phyloP scores from a whole-genome alignment of 2,329 filamentous ascomycete species.

The Nigrograna mackinnonii region DNA sequence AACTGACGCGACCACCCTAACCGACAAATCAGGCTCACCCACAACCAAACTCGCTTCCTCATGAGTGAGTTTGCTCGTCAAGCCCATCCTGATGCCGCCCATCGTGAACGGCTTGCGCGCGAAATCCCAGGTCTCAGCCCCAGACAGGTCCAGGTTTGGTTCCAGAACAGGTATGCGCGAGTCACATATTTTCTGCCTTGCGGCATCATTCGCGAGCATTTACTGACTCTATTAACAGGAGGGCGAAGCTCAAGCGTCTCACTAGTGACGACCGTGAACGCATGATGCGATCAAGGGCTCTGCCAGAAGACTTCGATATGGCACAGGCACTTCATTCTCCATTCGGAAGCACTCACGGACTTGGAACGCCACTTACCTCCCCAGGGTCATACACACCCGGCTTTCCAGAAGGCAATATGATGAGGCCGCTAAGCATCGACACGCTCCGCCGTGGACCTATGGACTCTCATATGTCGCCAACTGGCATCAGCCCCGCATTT shows the following conservation, averaged over 20 bases:
- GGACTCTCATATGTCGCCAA: constrained; percentile 69
- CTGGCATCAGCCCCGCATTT: constrained; percentile 69
- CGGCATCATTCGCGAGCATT: not conserved
- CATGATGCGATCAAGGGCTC: constrained; percentile 62
- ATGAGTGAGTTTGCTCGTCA: constrained; percentile 98
- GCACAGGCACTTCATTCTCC: constrained; percentile 61
- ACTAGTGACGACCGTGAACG: constrained; percentile 64
- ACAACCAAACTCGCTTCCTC: constrained; percentile 94
- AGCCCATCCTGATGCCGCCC: constrained; percentile 88
- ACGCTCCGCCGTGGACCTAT: constrained; percentile 65
- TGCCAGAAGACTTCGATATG: constrained; percentile 65
- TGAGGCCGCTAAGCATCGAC: constrained; percentile 71
- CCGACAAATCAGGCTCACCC: constrained; percentile 88
- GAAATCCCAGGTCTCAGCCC: constrained; percentile 92
- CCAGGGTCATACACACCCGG: constrained; percentile 44
- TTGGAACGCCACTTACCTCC: constrained; percentile 54
- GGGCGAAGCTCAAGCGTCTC: constrained; percentile 64
- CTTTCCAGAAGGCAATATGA: constrained; percentile 60
- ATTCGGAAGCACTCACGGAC: constrained; percentile 49
- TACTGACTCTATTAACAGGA: constrained; percentile 43
- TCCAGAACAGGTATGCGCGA: constrained; percentile 82
- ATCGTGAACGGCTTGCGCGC: constrained; percentile 81
- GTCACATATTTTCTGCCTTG: constrained; percentile 1
- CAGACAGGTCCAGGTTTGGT: constrained; percentile 96
- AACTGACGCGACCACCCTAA: too few relatives aligned